Conservation (phyloP, 345 rosid genomes). For the Limnanthes douglasii region DNA sequence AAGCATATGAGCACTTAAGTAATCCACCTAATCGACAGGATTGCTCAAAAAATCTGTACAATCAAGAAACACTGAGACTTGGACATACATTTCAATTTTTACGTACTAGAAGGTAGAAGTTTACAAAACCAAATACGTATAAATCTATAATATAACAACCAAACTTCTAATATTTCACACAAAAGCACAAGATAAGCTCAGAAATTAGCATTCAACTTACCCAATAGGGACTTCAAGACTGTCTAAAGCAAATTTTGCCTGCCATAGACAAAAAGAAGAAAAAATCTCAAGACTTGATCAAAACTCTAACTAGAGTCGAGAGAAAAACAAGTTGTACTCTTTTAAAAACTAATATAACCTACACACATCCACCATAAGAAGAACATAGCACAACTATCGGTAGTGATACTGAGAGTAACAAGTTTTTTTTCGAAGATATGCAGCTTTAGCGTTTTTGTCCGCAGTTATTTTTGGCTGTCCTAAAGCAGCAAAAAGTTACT, state of each 20-base stretch:
- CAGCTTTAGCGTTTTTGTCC: too few relatives aligned
- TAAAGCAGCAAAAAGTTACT: too few relatives aligned
- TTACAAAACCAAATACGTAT: background rate
- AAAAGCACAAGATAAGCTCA: background rate
- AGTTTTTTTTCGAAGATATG: background rate
- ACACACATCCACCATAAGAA: too few relatives aligned
- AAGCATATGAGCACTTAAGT: background rate
- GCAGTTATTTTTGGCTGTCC: too few relatives aligned
- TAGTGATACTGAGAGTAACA: background rate
- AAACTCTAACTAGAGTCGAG: background rate
- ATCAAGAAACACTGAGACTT: background rate
- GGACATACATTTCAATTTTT: background rate
- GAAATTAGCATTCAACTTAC: slow-evolving; percentile 15
- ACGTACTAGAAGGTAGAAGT: background rate
- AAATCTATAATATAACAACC: background rate
- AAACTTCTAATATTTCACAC: background rate
- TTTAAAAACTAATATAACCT: too few relatives aligned
- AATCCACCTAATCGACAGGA: background rate
- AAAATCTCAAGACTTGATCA: background rate
- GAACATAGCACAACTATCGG: background rate
- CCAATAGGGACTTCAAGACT: slow-evolving; percentile 80
- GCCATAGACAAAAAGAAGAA: slow-evolving; percentile 1
- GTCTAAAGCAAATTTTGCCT: slow-evolving; percentile 73
- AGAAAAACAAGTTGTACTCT: too few relatives aligned
- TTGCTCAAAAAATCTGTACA: background rate